phyloP scores from a whole-genome alignment of 2,329 filamentous ascomycete genomes.

The Nigrospora oryzae region DNA sequence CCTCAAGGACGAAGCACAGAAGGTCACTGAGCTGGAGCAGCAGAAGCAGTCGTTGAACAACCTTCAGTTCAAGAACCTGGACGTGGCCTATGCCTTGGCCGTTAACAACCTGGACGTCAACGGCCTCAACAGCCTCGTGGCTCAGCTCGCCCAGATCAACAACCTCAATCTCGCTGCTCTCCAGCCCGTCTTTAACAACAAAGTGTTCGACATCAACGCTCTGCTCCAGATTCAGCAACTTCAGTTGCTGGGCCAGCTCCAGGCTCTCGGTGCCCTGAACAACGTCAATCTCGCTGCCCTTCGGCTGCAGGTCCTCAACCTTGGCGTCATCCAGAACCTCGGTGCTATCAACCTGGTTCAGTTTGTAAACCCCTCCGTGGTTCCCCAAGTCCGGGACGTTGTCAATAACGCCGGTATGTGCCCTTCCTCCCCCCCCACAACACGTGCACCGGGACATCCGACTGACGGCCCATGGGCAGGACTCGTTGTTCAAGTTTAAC shows the following conservation, averaged over 20 bases:
- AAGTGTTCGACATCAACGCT: constrained; percentile 37
- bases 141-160: constrained; percentile 29
- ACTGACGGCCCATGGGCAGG: too few relatives aligned
- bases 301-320: constrained; percentile 29
- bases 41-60: constrained; percentile 16
- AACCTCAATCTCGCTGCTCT: constrained; percentile 23
- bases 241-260: constrained; percentile 23
- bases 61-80: constrained; percentile 21
- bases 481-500: too few relatives aligned
- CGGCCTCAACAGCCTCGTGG: constrained; percentile 22
- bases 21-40: background rate
- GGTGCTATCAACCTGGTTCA: constrained; percentile 21
- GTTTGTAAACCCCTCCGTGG: constrained; percentile 18
- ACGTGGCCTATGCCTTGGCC: constrained; percentile 26
- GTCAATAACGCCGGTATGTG: constrained; percentile 15
- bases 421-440: background rate
- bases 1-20: background rate
- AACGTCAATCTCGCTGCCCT: constrained; percentile 36
- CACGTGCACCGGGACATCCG: too few relatives aligned
- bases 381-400: constrained; percentile 22
- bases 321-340: constrained; percentile 29
- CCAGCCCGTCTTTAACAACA: constrained; percentile 30
- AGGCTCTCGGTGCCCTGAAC: constrained; percentile 30
- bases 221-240: constrained; percentile 30
- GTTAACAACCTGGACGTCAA: constrained; percentile 21